Base-by-base conservation (phyloP, 139 green algal species). In the Yamagishiella unicocca region DNA sequence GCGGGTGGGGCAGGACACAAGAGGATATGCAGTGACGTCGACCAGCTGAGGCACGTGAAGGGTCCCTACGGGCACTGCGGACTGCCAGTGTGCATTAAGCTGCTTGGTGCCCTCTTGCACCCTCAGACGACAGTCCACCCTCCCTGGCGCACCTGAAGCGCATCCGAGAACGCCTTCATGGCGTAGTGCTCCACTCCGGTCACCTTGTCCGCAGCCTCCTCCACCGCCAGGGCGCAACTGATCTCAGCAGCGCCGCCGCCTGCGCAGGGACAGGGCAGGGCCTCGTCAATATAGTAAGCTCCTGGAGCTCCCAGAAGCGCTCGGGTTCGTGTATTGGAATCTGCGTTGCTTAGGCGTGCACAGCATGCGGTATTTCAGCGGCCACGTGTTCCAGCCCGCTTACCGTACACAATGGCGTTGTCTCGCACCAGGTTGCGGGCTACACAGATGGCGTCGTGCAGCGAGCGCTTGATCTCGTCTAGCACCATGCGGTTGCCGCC, bases 371-470 rank as follows among this genome's bases (percentile, higher is more conserved):
- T n/a, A n/a, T n/a, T n/a, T n/a, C n/a, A n/a, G n/a, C n/a, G n/a
- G n/a, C 50, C 50, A 58, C 50, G 14, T 58, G 50, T 58, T 58
- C 50, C 50, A 12, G 17, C 50, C 50, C 22, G 37, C 82, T 89
- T 42, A 90, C 90, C 98, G 84, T 99, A 99, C 22, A 99, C 97
- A 79, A 99, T 98, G 77, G 84, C 73, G 90, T 99, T 99, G 94
- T 99, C 95, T 14, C 96, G 95, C 61, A 99, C 97, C 37, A 99
- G 93, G 94, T 99, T 99, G 82, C 98, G 93, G 12, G 98, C 97
- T 31, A 99, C 98, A 87, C 98, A 99, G 45, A 99, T 94, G 4
- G 98, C 98, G 90, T 99, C 98, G 90, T 99, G 98, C 81, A 99
- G 87, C 14, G 92, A 97, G 77, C 98, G 94, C 92, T 99, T 99